Percentiles rank a stretch among this genome's conserved stretches.
Conservation (phyloP, 805 yeast species). For the Candida nemodendra region DNA sequence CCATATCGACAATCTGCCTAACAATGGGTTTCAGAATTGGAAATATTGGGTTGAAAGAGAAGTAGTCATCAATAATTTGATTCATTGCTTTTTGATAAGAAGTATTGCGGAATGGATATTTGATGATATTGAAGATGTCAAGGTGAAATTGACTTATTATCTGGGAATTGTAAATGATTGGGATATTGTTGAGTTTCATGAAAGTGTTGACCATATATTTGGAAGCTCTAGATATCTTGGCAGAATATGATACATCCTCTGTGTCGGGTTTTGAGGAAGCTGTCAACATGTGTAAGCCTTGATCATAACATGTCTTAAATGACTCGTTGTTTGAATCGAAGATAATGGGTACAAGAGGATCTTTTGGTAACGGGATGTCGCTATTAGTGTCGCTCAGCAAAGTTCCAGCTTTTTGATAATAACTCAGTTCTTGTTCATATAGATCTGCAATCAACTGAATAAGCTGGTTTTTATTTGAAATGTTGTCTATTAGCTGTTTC, state of each 20-base stretch:
- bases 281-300: conserved; percentile 18
- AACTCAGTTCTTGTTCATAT: conserved; percentile 18
- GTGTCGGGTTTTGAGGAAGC: conserved; percentile 12
- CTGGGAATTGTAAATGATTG: conserved; percentile 19
- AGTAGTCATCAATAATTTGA: conserved; percentile 21
- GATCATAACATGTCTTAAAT: conserved; percentile 20
- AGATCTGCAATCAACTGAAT: conserved; percentile 8
- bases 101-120: conserved; percentile 12
- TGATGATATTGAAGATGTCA: conserved; percentile 19
- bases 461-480: conserved; percentile 13
- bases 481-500: conserved; percentile 4
- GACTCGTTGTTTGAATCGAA: conserved; percentile 20
- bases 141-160: conserved; percentile 20
- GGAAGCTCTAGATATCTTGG: conserved; percentile 16
- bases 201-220: conserved; percentile 17
- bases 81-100: conserved; percentile 1
- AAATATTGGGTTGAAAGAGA: conserved; percentile 25
- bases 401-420: conserved; percentile 17
- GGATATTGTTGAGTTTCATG: conserved; percentile 13
- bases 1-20: conserved; percentile 8
- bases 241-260: background rate
- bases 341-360: conserved; percentile 14
- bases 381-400: conserved; percentile 20
- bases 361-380: conserved; percentile 7
- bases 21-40: conserved; percentile 26